Base-by-base conservation (phyloP, 1,139 yeast species). In the Zygoascus hellenicus region DNA sequence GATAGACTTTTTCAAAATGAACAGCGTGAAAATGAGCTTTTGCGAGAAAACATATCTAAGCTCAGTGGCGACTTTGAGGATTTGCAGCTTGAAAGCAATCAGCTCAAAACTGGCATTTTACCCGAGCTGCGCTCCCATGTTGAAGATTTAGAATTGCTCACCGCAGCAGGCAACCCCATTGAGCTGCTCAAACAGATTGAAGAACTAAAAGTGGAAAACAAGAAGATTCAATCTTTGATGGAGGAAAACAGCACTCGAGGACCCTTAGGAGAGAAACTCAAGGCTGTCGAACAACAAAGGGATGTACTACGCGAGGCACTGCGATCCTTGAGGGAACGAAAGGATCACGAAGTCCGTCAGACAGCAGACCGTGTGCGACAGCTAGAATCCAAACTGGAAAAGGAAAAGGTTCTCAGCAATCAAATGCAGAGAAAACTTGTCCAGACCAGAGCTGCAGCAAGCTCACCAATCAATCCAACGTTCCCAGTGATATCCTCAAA, bases 291-390 rank as follows among this genome's bases (percentile, higher is more conserved):
- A 45, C 58, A 60, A 64, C 82, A 51, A 59, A 72, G 63, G 56
- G 67, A 49, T 66, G 80, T 63, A 53, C 71, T 58, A 64, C 72
- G 62, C 51, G 71, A 68, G 37, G 68, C 71, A 0, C 51, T 67
- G 34, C 57, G 70, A 15, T 61, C 70, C 0, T 51, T 67, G 45
- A 56, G 68, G 10, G 69, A 66, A 47, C 61, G 69, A 34, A 66
- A 66, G 45, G 70, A 66, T 49, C 66, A 66, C 30, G 70, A 67
- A 45, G 61, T 65, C 43, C 48, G 60, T n/a, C 59, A 61, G 39
- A 49, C 61, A 19, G 53, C 56, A 1, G 64, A 60, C 15, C 60
- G 67, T 17, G 58, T 67, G 17, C 56, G 59, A 16, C 62, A 59
- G 45, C 54, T 64, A 15, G 67, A 64, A 42, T 49, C 55, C 7